phyloP scores from a whole-genome alignment of 176 grass and related monocot genomes.

The Cocos nucifera region DNA sequence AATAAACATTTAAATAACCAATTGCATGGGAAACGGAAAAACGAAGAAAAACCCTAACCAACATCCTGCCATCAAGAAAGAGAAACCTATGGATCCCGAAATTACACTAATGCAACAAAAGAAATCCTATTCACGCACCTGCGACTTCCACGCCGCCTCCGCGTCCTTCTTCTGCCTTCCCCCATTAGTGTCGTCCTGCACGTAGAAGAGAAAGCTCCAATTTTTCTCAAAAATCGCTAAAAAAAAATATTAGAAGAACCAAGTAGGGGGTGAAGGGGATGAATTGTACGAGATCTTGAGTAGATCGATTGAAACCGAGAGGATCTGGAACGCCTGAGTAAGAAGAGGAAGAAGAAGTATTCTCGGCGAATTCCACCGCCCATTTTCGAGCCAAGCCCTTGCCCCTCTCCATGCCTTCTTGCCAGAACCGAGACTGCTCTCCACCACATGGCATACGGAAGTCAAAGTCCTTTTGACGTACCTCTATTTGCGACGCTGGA shows the following conservation, averaged over 20 bases:
- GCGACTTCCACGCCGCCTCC: constrained; percentile 73
- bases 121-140: constrained; percentile 28
- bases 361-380: constrained; percentile 69
- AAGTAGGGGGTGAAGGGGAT: background rate
- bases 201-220: background rate
- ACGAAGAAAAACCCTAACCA: background rate
- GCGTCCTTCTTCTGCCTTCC: constrained; percentile 81
- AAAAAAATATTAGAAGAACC: background rate
- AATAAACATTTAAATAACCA: too few relatives aligned
- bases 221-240: background rate
- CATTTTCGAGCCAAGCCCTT: constrained; percentile 83
- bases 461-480: too few relatives aligned
- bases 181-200: constrained; percentile 64
- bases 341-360: constrained; percentile 32
- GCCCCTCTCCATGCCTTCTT: constrained; percentile 65
- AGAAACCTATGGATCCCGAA: background rate
- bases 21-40: background rate
- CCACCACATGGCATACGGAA: too few relatives aligned
- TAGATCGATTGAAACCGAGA: constrained; percentile 65
- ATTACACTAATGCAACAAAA: background rate
- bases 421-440: background rate
- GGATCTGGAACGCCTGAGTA: constrained; percentile 47
- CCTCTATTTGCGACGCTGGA: too few relatives aligned
- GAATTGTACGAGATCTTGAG: constrained; percentile 42
- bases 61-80: background rate